Base-by-base conservation (phyloP, 2,329 filamentous ascomycete genomes). In the Pseudogymnoascus sp. region DNA sequence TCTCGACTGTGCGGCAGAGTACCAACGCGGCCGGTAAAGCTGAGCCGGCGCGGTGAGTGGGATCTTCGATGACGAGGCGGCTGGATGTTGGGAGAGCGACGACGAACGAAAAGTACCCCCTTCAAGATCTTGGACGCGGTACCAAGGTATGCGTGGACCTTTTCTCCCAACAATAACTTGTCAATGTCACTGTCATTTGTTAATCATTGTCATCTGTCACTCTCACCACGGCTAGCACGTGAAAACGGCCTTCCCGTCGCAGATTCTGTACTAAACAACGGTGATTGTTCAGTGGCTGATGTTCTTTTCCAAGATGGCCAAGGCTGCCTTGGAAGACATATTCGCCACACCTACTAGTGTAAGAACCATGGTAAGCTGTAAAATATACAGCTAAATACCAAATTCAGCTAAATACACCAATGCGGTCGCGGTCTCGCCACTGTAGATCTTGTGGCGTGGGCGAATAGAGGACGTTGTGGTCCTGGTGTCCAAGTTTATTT, bases 281-380 rank as follows among this genome's bases (percentile, higher is more conserved):
- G 28, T 31, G 25, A 43, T 4, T 43, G 18, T 18, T 45, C 45
- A 25, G 49, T 55, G 49, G 28, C 25, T 55, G 49, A 33, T 33
- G 25, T 52, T 49, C 28, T 21, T 7, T 18, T 7, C 45, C 25
- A 31, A 52, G 45, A 52, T 45, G 12, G 25, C 49, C 7, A 12
- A 55, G 49, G 3, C n/a, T 55, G 49, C 49, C 49, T 55, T 55
- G 49, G 49, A 55, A 33, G 49, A 33, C 21, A 28, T 16, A 55
- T 55, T 55, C 49, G 49, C 49, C 49, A 33, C 49, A 33, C 28
- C 25, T 33, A 18, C 28, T 55, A n/a, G 1, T 21, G 16, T 12
- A 55, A 18, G 28, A 55, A 55, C 49, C 49, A 55, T 55, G 49
- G 49, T 55, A 55, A 55, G 49, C 49, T 55, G 49, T 55, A 55